These are phyloP conservation scores for Syncephalis plumigaleata DNA, from an alignment of 371 early-diverging fungal genomes.

Conservation along the genomic window DNA sequence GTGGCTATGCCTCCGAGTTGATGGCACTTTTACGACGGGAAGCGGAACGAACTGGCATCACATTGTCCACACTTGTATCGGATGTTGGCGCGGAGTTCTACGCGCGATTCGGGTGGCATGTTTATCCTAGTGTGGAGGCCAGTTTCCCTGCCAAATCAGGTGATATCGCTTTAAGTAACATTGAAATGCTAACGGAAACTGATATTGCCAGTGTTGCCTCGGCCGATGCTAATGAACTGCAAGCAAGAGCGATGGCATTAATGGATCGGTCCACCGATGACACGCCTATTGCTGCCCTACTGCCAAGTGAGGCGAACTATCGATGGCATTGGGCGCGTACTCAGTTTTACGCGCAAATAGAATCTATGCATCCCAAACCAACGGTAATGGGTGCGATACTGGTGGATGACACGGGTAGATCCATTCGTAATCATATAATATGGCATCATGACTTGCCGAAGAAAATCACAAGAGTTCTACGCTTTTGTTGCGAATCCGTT, in stretches of 20 bases:
- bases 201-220: slow-evolving; percentile 1
- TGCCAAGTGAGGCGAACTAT: slow-evolving; percentile 2
- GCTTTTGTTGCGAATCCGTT: neutral
- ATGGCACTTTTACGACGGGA: slow-evolving; percentile 10
- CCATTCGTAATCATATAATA: neutral
- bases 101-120: slow-evolving; percentile 15
- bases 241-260: neutral
- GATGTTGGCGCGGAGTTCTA: slow-evolving; percentile 21
- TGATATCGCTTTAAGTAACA: neutral
- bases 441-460: slow-evolving; percentile 2
- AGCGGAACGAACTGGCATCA: slow-evolving; percentile 5
- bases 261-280: neutral
- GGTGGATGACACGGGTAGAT: neutral
- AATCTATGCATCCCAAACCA: neutral
- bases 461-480: neutral
- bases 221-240: slow-evolving; percentile 1
- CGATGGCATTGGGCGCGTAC: slow-evolving; percentile 4
- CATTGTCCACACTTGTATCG: slow-evolving; percentile 15
- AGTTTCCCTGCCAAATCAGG: neutral
- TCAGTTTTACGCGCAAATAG: neutral
- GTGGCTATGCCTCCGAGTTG: slow-evolving; percentile 17
- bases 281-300: neutral
- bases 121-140: slow-evolving; percentile 10
- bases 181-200: neutral
- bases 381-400: neutral